Base-by-base conservation (phyloP, 2,329 filamentous ascomycete species). In the Talaromyces rugulosus region DNA sequence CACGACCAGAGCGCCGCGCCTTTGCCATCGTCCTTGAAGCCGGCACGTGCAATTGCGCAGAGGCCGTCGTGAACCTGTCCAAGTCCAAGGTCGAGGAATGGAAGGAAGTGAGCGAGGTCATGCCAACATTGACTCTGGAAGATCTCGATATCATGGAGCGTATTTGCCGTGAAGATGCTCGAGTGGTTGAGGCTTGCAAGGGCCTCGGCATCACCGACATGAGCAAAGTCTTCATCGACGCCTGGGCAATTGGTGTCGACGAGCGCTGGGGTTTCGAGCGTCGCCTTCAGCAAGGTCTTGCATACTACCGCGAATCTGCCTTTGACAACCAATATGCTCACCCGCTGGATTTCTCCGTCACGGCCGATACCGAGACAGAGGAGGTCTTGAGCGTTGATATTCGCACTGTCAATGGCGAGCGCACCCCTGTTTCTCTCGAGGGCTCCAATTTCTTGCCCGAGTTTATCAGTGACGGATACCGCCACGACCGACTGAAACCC, bases 161-260 rank as follows among this genome's bases (percentile, higher is more conserved):
- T 36, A 67, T 73, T 44, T 69, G 71, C 27, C 70, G 72, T 52
- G 60, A 66, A 14, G 72, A 75, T 34, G 58, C 70, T 3, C 69
- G 71, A 8, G 72, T 76, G 3, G 71, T 73, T 56, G 63, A 70
- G 14, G 72, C 70, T 16, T 76, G 74, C 61, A 67, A 68, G 9
- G 73, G 72, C 6, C 68, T 75, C 23, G 74, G 74, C 50, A 75
- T 76, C 42, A 71, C 68, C 42, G 90, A 96, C 64, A 96, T 96
- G 93, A 81, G 95, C 82, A 96, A 96, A 77, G 90, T 97, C 56
- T 96, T 95, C 80, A 96, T 92, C 76, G 93, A 97, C 73, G 91
- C 86, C 30, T 76, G 74, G 74, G 72, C 74, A 7, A 75, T 76
- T 14, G 74, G 74, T 11, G 65, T 72, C 28, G 74, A 76, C 57